Evolutionary conservation across 148 eudicot genomes (phyloP).

Genomic region (Silene uniflora): DNA sequence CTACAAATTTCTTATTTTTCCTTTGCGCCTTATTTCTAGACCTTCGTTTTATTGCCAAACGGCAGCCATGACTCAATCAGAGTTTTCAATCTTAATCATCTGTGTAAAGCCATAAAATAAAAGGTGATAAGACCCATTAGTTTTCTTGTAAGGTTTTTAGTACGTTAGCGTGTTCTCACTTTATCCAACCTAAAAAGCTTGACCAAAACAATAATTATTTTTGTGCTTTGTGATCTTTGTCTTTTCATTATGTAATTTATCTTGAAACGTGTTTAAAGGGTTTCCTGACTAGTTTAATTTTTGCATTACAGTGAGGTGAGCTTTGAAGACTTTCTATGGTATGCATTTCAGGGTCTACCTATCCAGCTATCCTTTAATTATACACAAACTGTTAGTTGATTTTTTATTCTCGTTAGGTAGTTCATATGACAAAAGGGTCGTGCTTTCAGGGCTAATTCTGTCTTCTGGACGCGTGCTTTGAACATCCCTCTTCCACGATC

Average conservation of each 20-base stretch:
- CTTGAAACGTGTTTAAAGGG: not conserved
- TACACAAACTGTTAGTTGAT: not conserved
- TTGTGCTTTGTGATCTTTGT: not conserved
- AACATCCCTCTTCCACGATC: conserved; percentile 77
- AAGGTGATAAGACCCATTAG: not conserved
- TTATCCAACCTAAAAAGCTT: not conserved
- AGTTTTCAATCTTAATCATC: not conserved
- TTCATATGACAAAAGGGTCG: conserved; percentile 4
- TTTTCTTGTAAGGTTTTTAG: not conserved
- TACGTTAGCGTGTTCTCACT: not conserved
- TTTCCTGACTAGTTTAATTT: conserved; percentile 24
- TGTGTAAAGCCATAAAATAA: not conserved
- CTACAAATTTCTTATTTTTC: not conserved
- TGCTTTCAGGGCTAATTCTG: conserved; percentile 79
- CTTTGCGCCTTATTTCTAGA: not conserved
- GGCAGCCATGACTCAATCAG: not conserved
- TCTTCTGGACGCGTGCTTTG: conserved; percentile 95
- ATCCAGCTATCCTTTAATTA: conserved; percentile 8
- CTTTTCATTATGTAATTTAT: not conserved
- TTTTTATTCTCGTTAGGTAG: conserved; percentile 1
- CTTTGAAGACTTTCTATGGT: conserved; percentile 95
- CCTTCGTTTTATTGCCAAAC: not conserved
- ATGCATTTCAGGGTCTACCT: conserved; percentile 27
- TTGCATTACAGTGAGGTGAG: conserved; percentile 58
- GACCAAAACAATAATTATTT: not conserved